Evolutionary conservation across 2,329 filamentous ascomycete species (phyloP), one percentile per base, ranked within the genome.

Genomic region (Daldinia eschscholtzii): DNA sequence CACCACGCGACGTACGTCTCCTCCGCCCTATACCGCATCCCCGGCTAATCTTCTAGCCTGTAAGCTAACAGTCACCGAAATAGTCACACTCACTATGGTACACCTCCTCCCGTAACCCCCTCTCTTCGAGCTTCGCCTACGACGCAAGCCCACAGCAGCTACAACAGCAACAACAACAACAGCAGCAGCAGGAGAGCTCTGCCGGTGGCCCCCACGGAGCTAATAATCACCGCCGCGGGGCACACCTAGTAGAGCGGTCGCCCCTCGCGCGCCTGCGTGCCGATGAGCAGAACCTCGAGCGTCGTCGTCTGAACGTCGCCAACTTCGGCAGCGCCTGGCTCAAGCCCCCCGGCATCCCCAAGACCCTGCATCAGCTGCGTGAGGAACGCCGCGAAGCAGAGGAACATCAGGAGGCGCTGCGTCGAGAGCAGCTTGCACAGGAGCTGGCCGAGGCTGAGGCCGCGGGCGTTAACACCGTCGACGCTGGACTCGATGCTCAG

Each of bases 291-390:
- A 87, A 89, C 65, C 86, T 97, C 71, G 88, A 91, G 61, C 87
- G 91, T 7, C 93, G 95, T 53, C 93, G 94, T 76, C 82, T 88
- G 55, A 93, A 95, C 72, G 91, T 98, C 33, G 88, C 92, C 55
- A 92, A 94, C 76, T 98, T 97, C 77, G 96, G 96, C 67, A 92
- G 91, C 72, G 88, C 88, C 50, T 99, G 96, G 96, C 90, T 99
- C 63, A 92, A 92, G 65, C 96, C 96, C 0, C 94, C 93, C 0
- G 96, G 95, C 6, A 87, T 97, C 62, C 80, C 89, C 64, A 99
- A 98, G 84, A 97, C 95, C 0, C 88, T 97, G 67, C 91, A 97
- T 77, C 94, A 97, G 70, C 88, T 94, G 81, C 91, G 92, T 46
- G 96, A 99, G 81, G 96, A 99, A 82, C 89, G 91, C 72, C 88